phyloP scores from a whole-genome alignment of 805 yeast species.

The Kluyveromyces wickerhamii region DNA sequence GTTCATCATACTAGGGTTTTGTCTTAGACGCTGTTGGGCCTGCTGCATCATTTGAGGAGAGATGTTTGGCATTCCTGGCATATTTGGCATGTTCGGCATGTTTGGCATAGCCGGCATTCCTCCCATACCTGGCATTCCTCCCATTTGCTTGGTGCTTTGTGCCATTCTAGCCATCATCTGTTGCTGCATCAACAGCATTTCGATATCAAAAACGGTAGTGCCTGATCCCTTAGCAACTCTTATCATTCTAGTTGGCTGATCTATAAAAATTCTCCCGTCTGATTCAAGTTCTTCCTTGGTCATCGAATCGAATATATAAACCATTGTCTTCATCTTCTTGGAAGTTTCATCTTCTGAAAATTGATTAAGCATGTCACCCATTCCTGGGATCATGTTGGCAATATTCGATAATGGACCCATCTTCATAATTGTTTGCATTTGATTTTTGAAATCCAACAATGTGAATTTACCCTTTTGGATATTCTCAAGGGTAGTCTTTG shows the following conservation, averaged over 20 bases:
- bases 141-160: slow-evolving; percentile 42
- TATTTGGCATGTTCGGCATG: slow-evolving; percentile 52
- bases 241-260: slow-evolving; percentile 77
- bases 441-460: slow-evolving; percentile 82
- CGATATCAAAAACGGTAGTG: slow-evolving; percentile 85
- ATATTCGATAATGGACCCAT: slow-evolving; percentile 95
- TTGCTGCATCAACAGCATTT: slow-evolving; percentile 85
- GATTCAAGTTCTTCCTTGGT: slow-evolving; percentile 83
- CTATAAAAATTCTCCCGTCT: slow-evolving; percentile 74
- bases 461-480: slow-evolving; percentile 94
- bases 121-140: slow-evolving; percentile 34
- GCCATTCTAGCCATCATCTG: slow-evolving; percentile 94
- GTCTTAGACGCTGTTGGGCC: slow-evolving; percentile 56
- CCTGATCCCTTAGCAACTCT: slow-evolving; percentile 95
- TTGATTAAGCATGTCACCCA: slow-evolving; percentile 78
- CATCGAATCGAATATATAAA: slow-evolving; percentile 93
- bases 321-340: slow-evolving; percentile 76
- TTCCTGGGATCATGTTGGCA: slow-evolving; percentile 91
- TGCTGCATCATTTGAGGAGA: slow-evolving; percentile 37
- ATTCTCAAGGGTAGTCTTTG: slow-evolving; percentile 84
- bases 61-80: slow-evolving; percentile 42
- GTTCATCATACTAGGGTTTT: slow-evolving; percentile 70
- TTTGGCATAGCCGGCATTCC: slow-evolving; percentile 44
- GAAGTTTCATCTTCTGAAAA: slow-evolving; percentile 90
- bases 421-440: slow-evolving; percentile 89